Percentiles rank a stretch among this genome's conserved stretches.
These are phyloP conservation scores for Macrophomina tecta DNA, from an alignment of 2,329 filamentous ascomycete species.

Conservation along the genomic window DNA sequence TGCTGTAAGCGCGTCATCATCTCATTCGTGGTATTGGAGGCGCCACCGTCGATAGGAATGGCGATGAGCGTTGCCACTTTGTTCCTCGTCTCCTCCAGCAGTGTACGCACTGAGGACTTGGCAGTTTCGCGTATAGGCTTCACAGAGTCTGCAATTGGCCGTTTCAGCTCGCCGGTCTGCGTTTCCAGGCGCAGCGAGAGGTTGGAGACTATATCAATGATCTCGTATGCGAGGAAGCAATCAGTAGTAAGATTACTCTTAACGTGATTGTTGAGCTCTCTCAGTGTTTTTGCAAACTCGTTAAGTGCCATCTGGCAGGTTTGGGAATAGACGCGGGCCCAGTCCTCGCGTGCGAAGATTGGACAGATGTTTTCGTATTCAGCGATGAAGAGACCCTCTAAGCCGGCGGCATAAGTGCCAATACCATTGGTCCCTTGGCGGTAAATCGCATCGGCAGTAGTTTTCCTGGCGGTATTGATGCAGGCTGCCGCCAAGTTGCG, in stretches of 20 bases:
- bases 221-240: conserved; percentile 93
- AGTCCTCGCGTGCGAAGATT: conserved; percentile 85
- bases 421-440: conserved; percentile 89
- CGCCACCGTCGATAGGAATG: conserved; percentile 78
- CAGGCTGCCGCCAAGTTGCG: conserved; percentile 88
- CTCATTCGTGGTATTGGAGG: conserved; percentile 78
- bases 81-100: conserved; percentile 82
- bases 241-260: conserved; percentile 85
- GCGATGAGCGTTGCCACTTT: conserved; percentile 69
- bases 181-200: conserved; percentile 80
- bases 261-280: conserved; percentile 89
- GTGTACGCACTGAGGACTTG: conserved; percentile 80
- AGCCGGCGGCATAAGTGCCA: conserved; percentile 81
- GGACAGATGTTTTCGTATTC: conserved; percentile 91
- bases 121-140: conserved; percentile 92
- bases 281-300: conserved; percentile 83
- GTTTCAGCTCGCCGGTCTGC: conserved; percentile 84
- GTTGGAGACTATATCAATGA: conserved; percentile 85
- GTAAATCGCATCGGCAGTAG: conserved; percentile 79
- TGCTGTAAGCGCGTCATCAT: conserved; percentile 85
- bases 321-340: conserved; percentile 76
- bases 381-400: conserved; percentile 84
- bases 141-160: conserved; percentile 79
- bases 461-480: conserved; percentile 76
- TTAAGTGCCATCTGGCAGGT: conserved; percentile 79